These are phyloP conservation scores for Phyllosticta citribraziliensis DNA, from an alignment of 2,329 filamentous ascomycete species.

Conservation along the genomic window DNA sequence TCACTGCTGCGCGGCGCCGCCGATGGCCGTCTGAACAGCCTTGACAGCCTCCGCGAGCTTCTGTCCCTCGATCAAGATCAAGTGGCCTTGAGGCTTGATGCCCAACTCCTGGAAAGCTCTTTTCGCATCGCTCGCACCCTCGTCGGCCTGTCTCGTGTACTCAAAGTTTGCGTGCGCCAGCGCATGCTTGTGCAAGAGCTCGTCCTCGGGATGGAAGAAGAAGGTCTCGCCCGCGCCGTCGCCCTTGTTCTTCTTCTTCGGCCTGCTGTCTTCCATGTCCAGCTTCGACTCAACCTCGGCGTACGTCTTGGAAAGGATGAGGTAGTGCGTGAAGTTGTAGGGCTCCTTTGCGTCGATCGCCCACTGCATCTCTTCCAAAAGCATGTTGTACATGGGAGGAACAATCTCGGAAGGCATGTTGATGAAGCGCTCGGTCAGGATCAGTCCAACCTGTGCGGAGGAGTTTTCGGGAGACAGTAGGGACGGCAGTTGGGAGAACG, in stretches of 20 bases:
- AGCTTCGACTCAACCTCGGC: constrained; percentile 75
- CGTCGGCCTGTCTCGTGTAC: constrained; percentile 68
- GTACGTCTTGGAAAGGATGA: constrained; percentile 89
- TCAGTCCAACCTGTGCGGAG: constrained; percentile 58
- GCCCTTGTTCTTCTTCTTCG: constrained; percentile 38
- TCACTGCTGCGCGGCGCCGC: neutral
- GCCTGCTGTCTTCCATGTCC: constrained; percentile 41
- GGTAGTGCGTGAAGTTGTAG: constrained; percentile 86
- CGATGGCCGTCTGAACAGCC: constrained; percentile 63
- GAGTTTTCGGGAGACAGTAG: constrained; percentile 27
- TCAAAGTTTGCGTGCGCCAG: constrained; percentile 59
- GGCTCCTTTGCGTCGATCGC: constrained; percentile 86
- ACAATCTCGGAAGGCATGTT: constrained; percentile 93
- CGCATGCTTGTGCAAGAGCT: constrained; percentile 71
- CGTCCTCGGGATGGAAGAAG: constrained; percentile 95
- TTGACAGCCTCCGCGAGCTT: constrained; percentile 70
- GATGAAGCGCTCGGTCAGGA: constrained; percentile 88
- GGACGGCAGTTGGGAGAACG: constrained; percentile 39
- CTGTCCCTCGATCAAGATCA: constrained; percentile 74
- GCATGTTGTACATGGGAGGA: constrained; percentile 90
- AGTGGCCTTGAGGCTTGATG: constrained; percentile 70
- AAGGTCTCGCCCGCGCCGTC: constrained; percentile 51
- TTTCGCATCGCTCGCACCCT: constrained; percentile 80
- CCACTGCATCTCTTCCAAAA: constrained; percentile 80
- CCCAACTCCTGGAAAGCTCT: constrained; percentile 90